Evolutionary conservation across 1,139 yeast species (phyloP), one percentile per base, ranked within the genome.

Genomic region (Kodamaea anthophila): DNA sequence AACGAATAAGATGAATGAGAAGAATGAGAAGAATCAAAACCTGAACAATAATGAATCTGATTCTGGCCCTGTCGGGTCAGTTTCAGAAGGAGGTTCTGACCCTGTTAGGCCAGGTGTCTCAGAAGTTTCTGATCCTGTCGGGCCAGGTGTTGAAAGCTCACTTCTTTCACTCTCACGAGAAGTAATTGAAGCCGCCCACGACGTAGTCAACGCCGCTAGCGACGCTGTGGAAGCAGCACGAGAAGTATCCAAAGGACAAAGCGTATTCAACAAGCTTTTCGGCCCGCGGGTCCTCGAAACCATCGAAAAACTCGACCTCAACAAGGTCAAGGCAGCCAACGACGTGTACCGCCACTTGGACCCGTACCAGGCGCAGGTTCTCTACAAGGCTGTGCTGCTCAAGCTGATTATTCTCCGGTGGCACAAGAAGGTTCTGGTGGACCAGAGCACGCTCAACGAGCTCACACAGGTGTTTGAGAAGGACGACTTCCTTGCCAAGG

Each of bases 1-100:
- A 16, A 9, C 6, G 18, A 16, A 16, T 16, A 16, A 16, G 9
- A 6, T 16, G 18, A 16, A 16, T 16, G 20, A 18, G 9, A 13
- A 21, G 15, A 21, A 18, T n/a, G 8, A 23, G 23, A 13, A 27
- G 18, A 10, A 15, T 16, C 30, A 33, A 16, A 29, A 72, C 37
- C 56, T 58, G 10, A 69, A 74, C 36, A 69, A 78, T 14, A 73
- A 77, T 44, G 55, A 53, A 9, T 18, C 27, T 8, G n/a, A n/a
- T n/a, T n/a, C n/a, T n/a, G n/a, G n/a, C n/a, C n/a, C n/a, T n/a
- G n/a, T n/a, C n/a, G n/a, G n/a, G n/a, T n/a, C n/a, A n/a, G n/a
- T n/a, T n/a, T n/a, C n/a, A n/a, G n/a, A n/a, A n/a, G n/a, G n/a
- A n/a, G n/a, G n/a, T n/a, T n/a, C n/a, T n/a, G n/a, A n/a, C n/a